A percentile compares a stretch with the other conserved stretches of the same genome.
These are phyloP conservation scores for Letharia columbiana DNA, from an alignment of 495 filamentous ascomycete species.

Conservation along the genomic window DNA sequence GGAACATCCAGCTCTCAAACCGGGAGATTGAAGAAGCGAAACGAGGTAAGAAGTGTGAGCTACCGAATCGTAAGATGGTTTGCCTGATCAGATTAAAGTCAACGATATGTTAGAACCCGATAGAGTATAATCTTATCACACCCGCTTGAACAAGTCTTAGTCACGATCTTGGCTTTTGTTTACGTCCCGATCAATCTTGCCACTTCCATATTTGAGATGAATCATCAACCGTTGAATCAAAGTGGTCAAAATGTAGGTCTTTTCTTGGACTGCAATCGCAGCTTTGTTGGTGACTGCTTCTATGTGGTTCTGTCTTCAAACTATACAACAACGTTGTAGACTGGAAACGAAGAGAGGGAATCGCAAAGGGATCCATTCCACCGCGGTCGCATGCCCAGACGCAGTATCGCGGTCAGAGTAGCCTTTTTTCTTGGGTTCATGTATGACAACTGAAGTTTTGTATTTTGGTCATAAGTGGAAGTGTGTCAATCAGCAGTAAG, in stretches of 20 bases:
- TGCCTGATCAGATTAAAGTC: background rate
- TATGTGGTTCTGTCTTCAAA: slow-evolving; percentile 8
- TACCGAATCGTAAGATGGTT: background rate
- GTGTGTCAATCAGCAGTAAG: too few relatives aligned
- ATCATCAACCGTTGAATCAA: slow-evolving; percentile 17
- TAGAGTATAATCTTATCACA: too few relatives aligned
- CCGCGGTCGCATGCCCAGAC: background rate
- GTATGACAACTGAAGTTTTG: too few relatives aligned
- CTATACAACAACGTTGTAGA: background rate
- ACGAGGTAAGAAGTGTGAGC: background rate
- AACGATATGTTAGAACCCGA: slow-evolving; percentile 3
- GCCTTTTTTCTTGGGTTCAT: background rate
- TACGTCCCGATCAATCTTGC: slow-evolving; percentile 19
- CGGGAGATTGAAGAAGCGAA: slow-evolving; percentile 4
- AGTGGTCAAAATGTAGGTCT: slow-evolving; percentile 7
- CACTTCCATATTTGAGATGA: slow-evolving; percentile 19
- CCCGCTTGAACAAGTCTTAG: background rate
- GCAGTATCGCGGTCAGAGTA: background rate
- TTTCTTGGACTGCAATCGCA: slow-evolving; percentile 13
- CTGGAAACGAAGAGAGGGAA: background rate
- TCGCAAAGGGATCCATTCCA: too few relatives aligned
- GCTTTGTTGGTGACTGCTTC: slow-evolving; percentile 4
- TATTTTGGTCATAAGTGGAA: too few relatives aligned
- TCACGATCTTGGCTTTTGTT: slow-evolving; percentile 18
- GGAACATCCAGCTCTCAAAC: slow-evolving; percentile 9